Conservation (phyloP, 2,329 filamentous ascomycete genomes). For the Aspergillus alliaceus region DNA sequence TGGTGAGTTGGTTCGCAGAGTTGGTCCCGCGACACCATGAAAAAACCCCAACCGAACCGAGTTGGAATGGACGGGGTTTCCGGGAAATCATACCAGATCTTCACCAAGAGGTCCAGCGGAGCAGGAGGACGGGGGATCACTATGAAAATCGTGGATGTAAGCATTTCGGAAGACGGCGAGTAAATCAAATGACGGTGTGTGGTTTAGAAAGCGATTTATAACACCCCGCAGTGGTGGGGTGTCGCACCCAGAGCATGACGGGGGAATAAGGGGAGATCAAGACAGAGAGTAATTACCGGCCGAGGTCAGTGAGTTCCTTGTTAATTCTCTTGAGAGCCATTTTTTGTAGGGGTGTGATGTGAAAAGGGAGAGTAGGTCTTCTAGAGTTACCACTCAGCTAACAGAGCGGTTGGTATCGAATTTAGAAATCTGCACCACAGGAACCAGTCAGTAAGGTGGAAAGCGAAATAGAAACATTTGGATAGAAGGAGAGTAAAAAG, state of each 20-base stretch:
- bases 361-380: background rate
- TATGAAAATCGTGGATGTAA: slow-evolving; percentile 42
- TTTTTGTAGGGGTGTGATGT: slow-evolving; percentile 29
- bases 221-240: slow-evolving; percentile 26
- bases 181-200: background rate
- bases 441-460: background rate
- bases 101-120: slow-evolving; percentile 95
- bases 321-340: slow-evolving; percentile 57
- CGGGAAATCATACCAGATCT: slow-evolving; percentile 75
- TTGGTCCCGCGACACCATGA: background rate
- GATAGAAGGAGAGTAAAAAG: background rate
- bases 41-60: slow-evolving; percentile 9
- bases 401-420: slow-evolving; percentile 12
- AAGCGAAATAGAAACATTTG: too few species aligned
- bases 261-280: slow-evolving; percentile 8
- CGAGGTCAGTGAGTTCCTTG: slow-evolving; percentile 55
- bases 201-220: background rate
- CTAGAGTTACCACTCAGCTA: slow-evolving; percentile 1
- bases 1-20: background rate
- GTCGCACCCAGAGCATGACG: background rate
- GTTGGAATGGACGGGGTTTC: background rate
- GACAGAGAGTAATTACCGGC: slow-evolving; percentile 42
- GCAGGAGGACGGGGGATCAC: slow-evolving; percentile 97
- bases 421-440: slow-evolving; percentile 19
- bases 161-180: background rate